These are phyloP conservation scores for Wickerhamiella occidentalis DNA, from an alignment of 805 yeast genomes.

Conservation along the genomic window DNA sequence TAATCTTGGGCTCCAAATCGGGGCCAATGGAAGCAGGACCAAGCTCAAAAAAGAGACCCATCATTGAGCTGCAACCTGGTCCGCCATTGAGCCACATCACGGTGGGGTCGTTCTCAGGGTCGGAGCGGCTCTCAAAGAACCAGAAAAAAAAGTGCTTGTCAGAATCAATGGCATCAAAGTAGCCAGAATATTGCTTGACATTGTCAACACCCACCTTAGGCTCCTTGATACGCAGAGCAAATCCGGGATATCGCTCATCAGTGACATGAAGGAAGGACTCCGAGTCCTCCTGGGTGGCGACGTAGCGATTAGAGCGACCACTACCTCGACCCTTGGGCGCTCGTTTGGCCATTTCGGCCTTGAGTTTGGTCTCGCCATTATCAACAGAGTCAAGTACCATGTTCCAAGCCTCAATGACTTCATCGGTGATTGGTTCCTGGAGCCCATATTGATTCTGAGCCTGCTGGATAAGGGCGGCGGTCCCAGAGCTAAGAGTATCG, in stretches of 20 bases:
- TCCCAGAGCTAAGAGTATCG: not conserved
- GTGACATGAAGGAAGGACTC: conserved; percentile 6
- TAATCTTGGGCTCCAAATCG: conserved; percentile 48
- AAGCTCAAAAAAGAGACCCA: conserved; percentile 76
- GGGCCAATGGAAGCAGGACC: conserved; percentile 65
- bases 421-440: conserved; percentile 16
- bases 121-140: conserved; percentile 82
- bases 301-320: too few relatives aligned
- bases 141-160: conserved; percentile 79
- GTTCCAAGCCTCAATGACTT: conserved; percentile 24
- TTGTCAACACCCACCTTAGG: conserved; percentile 61
- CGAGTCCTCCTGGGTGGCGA: too few relatives aligned
- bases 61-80: conserved; percentile 84
- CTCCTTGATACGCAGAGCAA: conserved; percentile 57
- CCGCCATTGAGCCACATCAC: conserved; percentile 90
- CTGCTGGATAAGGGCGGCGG: not conserved
- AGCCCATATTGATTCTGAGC: not conserved
- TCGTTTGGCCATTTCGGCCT: conserved; percentile 12
- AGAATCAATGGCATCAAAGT: conserved; percentile 65
- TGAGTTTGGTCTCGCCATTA: conserved; percentile 20
- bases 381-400: conserved; percentile 23
- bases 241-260: conserved; percentile 25
- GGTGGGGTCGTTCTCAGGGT: conserved; percentile 75
- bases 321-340: too few relatives aligned
- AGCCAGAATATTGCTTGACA: conserved; percentile 76